Percentiles rank a stretch among this genome's conserved stretches.
phyloP scores from a whole-genome alignment of 352 stramenopile species.

The Phytopythium vexans region DNA sequence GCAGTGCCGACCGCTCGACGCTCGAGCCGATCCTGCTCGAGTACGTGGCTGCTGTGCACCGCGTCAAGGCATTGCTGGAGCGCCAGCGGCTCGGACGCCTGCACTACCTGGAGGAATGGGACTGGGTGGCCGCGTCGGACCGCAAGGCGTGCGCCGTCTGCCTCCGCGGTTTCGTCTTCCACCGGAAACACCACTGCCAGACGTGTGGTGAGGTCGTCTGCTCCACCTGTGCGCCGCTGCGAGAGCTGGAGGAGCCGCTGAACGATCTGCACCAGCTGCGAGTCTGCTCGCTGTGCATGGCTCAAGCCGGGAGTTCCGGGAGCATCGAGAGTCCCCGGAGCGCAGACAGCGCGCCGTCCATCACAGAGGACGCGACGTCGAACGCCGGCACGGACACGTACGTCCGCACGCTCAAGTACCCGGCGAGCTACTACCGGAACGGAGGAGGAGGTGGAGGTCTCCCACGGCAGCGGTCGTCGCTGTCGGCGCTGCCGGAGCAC shows the following conservation, averaged over 20 bases:
- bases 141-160: conserved; percentile 81
- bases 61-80: conserved; percentile 61
- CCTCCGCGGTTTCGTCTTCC: conserved; percentile 74
- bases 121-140: conserved; percentile 66
- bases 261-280: conserved; percentile 49
- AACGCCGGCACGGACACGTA: conserved; percentile 55
- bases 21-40: conserved; percentile 67
- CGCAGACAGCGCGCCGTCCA: conserved; percentile 15
- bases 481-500: too few species aligned
- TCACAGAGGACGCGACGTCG: conserved; percentile 25
- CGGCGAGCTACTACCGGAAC: conserved; percentile 8
- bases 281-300: conserved; percentile 70
- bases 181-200: conserved; percentile 71
- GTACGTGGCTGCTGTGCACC: conserved; percentile 48
- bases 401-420: conserved; percentile 27
- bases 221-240: conserved; percentile 62
- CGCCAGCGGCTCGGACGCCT: conserved; percentile 70
- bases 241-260: conserved; percentile 67
- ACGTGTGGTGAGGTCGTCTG: conserved; percentile 81
- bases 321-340: conserved; percentile 20
- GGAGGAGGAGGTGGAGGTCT: too few species aligned
- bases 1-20: neutral
- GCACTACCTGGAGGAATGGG: conserved; percentile 77
- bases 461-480: too few species aligned
- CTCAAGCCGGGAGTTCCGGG: conserved; percentile 28